Evolutionary conservation across 192 early-diverging fungal species (phyloP).

Genomic region (Coemansia sp.): DNA sequence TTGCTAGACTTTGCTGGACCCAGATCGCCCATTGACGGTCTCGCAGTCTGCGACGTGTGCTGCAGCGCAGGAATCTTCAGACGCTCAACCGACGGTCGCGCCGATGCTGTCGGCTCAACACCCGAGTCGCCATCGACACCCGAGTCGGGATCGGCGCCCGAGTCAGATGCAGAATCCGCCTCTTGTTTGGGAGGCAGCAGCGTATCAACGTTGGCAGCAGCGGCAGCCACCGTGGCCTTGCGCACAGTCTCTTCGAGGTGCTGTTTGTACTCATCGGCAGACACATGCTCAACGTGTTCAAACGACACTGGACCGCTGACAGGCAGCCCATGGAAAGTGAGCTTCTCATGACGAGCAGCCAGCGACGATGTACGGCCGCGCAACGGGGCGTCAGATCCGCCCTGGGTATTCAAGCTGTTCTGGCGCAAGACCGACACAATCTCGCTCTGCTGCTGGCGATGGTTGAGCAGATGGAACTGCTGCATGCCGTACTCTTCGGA

Average conservation of each 20-base stretch:
- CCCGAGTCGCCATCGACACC: not conserved
- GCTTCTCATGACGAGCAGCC: constrained; percentile 19
- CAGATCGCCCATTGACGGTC: constrained; percentile 8
- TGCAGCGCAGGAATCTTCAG: constrained; percentile 28
- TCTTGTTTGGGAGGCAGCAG: not conserved
- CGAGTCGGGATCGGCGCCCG: constrained; percentile 1
- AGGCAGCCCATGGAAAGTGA: constrained; percentile 43
- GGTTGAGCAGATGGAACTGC: constrained; percentile 53
- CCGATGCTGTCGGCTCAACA: not conserved
- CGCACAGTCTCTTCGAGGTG: constrained; percentile 21
- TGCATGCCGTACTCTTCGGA: constrained; percentile 41
- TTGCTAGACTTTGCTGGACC: constrained; percentile 6
- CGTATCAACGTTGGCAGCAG: constrained; percentile 10
- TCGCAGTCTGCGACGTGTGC: constrained; percentile 26
- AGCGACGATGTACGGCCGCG: constrained; percentile 11
- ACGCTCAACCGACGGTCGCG: constrained; percentile 6
- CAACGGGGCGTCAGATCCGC: not conserved
- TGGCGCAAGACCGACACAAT: constrained; percentile 47
- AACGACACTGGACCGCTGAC: constrained; percentile 49
- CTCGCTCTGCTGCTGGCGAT: constrained; percentile 47
- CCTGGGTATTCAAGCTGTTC: not conserved
- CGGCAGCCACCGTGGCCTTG: not conserved
- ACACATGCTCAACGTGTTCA: constrained; percentile 53
- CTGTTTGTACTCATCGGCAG: constrained; percentile 42
- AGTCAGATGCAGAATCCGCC: not conserved